Conservation (phyloP, 192 early-diverging fungal genomes). For the Gaertneriomyces sp. region DNA sequence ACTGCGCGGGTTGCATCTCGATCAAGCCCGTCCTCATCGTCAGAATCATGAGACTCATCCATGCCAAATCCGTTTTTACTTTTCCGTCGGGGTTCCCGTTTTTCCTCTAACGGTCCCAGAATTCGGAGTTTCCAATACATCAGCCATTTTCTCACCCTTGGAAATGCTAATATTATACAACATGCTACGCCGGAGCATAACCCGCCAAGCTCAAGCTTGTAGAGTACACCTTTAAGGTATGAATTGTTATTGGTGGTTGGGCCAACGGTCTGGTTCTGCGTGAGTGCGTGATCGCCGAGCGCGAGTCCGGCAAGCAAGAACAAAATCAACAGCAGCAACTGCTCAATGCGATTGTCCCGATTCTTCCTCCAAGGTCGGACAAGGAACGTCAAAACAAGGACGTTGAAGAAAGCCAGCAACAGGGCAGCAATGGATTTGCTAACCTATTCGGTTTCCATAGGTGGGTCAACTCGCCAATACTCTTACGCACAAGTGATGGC, state of each 20-base stretch:
- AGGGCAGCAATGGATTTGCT: conserved; percentile 15
- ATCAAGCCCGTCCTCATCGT: neutral
- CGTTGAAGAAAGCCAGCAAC: conserved; percentile 11
- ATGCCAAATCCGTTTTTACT: neutral
- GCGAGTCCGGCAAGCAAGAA: conserved; percentile 19
- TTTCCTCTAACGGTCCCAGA: conserved; percentile 18
- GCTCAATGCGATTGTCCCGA: conserved; percentile 18
- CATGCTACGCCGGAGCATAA: conserved; percentile 3
- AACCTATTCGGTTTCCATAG: neutral
- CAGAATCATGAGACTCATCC: neutral
- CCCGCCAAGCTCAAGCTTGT: conserved; percentile 5
- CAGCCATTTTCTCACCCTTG: neutral
- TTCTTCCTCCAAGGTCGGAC: conserved; percentile 18
- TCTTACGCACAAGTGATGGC: neutral
- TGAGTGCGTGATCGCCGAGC: neutral
- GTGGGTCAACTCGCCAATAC: neutral
- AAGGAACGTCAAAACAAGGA: conserved; percentile 9
- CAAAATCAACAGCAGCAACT: conserved; percentile 15
- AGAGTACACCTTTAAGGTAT: neutral
- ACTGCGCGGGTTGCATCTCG: neutral
- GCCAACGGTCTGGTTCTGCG: neutral
- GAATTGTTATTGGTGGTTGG: neutral
- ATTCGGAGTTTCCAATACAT: neutral
- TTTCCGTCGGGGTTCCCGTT: neutral
- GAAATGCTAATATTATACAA: conserved; percentile 10